Base-by-base conservation (phyloP, 2,329 filamentous ascomycete species). In the Fusarium devonianum region DNA sequence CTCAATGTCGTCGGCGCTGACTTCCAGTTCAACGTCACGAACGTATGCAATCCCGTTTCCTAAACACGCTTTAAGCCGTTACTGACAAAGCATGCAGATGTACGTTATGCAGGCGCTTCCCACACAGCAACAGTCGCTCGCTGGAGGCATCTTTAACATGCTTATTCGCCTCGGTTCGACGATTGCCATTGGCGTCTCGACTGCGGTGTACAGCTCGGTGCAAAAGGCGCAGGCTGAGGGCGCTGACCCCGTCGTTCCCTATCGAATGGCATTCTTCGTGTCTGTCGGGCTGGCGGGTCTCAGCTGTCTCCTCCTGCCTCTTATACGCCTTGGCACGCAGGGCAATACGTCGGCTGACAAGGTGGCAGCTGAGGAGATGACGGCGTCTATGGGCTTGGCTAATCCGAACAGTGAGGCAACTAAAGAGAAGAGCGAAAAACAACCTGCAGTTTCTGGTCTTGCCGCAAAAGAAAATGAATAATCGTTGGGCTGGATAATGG, bases 11-110 rank as follows among this genome's bases (percentile, higher is more conserved):
- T 87, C 4, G 86, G 86, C 1, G 85, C 85, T 0, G 87, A 89
- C 63, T 80, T 89, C 23, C 81, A 88, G 49, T 89, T 88, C 67
- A 87, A 88, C 51, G 85, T 89, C 16, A 80, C 82, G 4, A 89
- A 89, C 60, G 81, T 85, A 66, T 60, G 79, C 70, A 7, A 22
- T 43, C n/a, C 30, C 29, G 19, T 14, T 11, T 4, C 7, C 36
- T 19, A 16, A 14, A 16, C 4, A 18, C 10, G 7, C 16, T 21
- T 28, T 16, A 11, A 7, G 14, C 4, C 13, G 19, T 12, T 30
- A 22, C 40, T 62, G 23, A 57, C 41, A 3, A n/a, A 13, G 25
- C 10, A 22, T 39, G 3, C 10, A 85, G 78, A 86, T 89, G 79
- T 89, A 88, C 56, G 85, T 89, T 43, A 82, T 88, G 76, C 84